Conservation (phyloP, 352 stramenopile genomes). For the Phytophthora agathidicida region DNA sequence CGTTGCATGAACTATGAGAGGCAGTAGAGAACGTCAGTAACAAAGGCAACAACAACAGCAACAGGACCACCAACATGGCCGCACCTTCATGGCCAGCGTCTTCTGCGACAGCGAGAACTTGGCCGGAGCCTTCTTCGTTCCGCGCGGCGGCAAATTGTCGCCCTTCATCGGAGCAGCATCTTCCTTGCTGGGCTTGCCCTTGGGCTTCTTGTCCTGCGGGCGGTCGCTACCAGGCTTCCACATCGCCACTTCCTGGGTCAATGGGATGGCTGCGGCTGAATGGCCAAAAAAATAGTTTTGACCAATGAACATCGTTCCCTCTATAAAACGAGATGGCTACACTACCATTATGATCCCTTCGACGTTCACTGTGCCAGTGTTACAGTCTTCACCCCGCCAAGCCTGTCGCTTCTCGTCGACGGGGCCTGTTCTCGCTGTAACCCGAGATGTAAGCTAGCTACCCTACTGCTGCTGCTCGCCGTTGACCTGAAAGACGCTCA, state of each 20-base stretch:
- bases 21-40: conserved; percentile 1
- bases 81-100: conserved; percentile 84
- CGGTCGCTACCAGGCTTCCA: conserved; percentile 64
- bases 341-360: background rate
- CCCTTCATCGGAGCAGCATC: conserved; percentile 14
- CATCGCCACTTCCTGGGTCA: no score
- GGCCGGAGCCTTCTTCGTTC: conserved; percentile 25
- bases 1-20: conserved; percentile 82
- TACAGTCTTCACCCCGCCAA: no score
- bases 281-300: background rate
- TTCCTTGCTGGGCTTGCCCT: conserved; percentile 31
- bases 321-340: conserved; percentile 12
- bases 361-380: no score
- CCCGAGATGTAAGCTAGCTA: no score
- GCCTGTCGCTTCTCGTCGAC: no score
- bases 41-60: background rate
- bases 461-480: no score
- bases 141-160: conserved; percentile 17
- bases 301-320: conserved; percentile 1
- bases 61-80: background rate
- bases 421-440: no score
- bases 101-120: conserved; percentile 73
- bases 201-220: conserved; percentile 36
- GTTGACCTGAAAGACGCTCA: no score
- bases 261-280: conserved; percentile 14